Conservation (phyloP, 306 rosid genomes). For the Citrullus amarus region DNA sequence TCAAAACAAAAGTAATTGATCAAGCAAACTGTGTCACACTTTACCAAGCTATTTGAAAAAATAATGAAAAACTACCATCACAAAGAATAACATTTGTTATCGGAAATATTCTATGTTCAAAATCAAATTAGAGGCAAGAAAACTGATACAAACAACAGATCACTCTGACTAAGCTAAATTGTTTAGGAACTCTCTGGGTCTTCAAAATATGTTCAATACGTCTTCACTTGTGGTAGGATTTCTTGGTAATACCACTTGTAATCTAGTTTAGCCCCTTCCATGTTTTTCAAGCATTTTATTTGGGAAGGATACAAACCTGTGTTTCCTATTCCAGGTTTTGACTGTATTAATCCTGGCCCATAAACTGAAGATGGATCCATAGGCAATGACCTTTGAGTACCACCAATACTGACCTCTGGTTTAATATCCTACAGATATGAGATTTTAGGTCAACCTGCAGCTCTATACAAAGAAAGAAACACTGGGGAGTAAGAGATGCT, state of each 20-base stretch:
- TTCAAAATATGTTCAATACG: background rate
- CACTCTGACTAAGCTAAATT: background rate
- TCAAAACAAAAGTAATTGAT: background rate
- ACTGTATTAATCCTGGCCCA: conserved; percentile 69
- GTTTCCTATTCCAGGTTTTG: conserved; percentile 70
- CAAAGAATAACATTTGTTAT: background rate
- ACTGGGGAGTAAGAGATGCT: conserved; percentile 6
- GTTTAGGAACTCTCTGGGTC: background rate
- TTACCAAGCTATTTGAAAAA: background rate
- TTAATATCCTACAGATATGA: conserved; percentile 44
- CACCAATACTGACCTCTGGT: conserved; percentile 56
- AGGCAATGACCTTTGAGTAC: conserved; percentile 68
- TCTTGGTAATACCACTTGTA: background rate
- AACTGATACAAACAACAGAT: conserved; percentile 1
- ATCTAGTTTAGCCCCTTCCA: background rate
- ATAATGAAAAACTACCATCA: background rate
- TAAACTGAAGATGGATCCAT: conserved; percentile 77
- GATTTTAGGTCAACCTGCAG: conserved; percentile 1
- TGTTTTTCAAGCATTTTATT: background rate
- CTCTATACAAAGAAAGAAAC: conserved; percentile 5
- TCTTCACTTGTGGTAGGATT: background rate
- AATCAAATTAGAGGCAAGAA: background rate
- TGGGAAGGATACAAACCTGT: conserved; percentile 37
- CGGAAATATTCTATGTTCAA: background rate
- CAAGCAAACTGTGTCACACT: background rate